Percentiles rank a stretch among this genome's conserved stretches.
Evolutionary conservation across 2,329 filamentous ascomycete genomes (phyloP).

Genomic region (Nothomitra cinnamomea): DNA sequence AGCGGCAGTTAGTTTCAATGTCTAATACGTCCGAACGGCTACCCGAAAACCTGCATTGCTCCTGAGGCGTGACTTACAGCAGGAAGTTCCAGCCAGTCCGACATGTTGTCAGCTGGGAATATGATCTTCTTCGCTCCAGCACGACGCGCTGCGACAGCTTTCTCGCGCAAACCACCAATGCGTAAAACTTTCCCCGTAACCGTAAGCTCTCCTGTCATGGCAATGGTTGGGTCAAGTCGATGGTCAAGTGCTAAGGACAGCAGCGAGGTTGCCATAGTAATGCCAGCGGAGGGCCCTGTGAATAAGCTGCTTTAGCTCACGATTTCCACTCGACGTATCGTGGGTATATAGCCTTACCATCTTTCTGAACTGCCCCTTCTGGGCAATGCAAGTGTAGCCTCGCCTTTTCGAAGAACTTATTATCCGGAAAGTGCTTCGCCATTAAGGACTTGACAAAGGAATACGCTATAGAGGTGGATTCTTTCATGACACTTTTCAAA

Average conservation of each 20-base stretch:
- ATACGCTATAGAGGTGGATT: conserved; percentile 88
- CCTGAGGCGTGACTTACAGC: conserved; percentile 48
- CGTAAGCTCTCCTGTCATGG: conserved; percentile 96
- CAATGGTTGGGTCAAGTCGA: conserved; percentile 66
- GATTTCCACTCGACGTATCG: no score
- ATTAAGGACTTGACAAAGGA: conserved; percentile 85
- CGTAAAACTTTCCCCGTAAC: conserved; percentile 91
- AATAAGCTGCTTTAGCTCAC: background rate
- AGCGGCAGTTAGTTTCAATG: background rate
- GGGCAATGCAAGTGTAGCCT: conserved; percentile 92
- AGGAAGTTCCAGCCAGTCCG: conserved; percentile 92
- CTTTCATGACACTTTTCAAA: conserved; percentile 93
- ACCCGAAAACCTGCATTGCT: background rate
- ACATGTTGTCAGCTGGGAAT: conserved; percentile 89
- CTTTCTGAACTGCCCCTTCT: conserved; percentile 89
- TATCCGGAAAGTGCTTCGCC: conserved; percentile 70
- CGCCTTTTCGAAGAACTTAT: conserved; percentile 91
- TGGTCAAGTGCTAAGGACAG: conserved; percentile 69
- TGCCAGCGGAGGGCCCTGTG: conserved; percentile 62
- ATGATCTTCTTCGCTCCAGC: conserved; percentile 87
- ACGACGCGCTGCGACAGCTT: conserved; percentile 86
- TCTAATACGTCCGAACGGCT: background rate
- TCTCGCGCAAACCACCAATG: conserved; percentile 87
- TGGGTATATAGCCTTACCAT: conserved; percentile 33
- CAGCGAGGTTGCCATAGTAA: conserved; percentile 94